Evolutionary conservation across 192 early-diverging fungal species (phyloP).

Genomic region (Helicostylum pulchrum): DNA sequence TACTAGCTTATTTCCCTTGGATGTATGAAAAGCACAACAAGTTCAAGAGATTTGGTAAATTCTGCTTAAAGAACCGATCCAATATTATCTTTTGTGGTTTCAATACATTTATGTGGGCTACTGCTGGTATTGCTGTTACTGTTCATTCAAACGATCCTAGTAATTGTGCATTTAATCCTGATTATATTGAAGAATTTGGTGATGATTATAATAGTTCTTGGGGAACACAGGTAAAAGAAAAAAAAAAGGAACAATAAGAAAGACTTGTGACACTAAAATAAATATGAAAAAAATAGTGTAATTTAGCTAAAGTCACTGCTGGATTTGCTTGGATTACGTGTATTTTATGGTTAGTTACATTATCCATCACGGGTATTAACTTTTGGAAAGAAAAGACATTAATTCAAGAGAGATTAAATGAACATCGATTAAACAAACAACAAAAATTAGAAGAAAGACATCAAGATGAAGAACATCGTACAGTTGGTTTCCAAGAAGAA

Average conservation of each 20-base stretch:
- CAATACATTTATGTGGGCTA: conserved; percentile 25
- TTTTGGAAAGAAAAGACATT: conserved; percentile 31
- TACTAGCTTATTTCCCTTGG: conserved; percentile 35
- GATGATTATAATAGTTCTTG: conserved; percentile 21
- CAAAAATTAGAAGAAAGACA: background rate
- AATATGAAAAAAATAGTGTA: conserved; percentile 20
- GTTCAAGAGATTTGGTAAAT: conserved; percentile 36
- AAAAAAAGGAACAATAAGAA: background rate
- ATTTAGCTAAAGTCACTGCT: conserved; percentile 17
- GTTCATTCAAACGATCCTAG: conserved; percentile 21
- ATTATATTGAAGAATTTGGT: conserved; percentile 12
- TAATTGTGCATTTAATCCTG: conserved; percentile 18
- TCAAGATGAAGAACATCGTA: conserved; percentile 8
- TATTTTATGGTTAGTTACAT: conserved; percentile 24
- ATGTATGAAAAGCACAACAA: conserved; percentile 32
- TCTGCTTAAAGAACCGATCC: conserved; percentile 30
- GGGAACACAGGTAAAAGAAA: conserved; percentile 37
- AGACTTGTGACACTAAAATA: background rate
- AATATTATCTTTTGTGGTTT: conserved; percentile 27
- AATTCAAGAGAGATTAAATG: conserved; percentile 29
- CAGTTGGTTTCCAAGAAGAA: background rate
- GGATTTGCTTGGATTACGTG: conserved; percentile 32
- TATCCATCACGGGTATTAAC: conserved; percentile 11
- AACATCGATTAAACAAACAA: conserved; percentile 14
- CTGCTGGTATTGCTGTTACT: conserved; percentile 28